These are phyloP conservation scores for Phaeolepiota aurea DNA, from an alignment of 768 basidiomycete genomes.

Conservation along the genomic window DNA sequence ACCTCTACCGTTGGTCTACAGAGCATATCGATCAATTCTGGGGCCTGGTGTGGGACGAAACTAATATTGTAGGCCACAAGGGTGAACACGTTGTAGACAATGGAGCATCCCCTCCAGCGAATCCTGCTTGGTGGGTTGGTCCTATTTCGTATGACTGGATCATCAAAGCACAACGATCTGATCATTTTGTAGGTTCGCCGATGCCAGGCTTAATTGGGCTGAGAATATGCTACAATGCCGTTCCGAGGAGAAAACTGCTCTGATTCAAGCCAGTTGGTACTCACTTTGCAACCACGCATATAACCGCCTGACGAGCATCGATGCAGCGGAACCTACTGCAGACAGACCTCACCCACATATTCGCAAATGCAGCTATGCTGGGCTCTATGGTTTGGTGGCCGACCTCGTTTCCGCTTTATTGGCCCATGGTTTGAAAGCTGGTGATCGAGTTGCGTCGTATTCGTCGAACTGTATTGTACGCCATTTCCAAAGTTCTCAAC, in stretches of 20 bases:
- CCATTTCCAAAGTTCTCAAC: conserved; percentile 9
- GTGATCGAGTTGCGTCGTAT: conserved; percentile 72
- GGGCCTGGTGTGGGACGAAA: conserved; percentile 66
- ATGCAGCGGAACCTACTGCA: conserved; percentile 60
- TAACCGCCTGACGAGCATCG: too few relatives aligned
- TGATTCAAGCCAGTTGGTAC: conserved; percentile 62
- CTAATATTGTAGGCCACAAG: conserved; percentile 53
- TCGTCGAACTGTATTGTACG: conserved; percentile 72
- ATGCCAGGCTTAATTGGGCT: conserved; percentile 68
- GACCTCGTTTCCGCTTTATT: conserved; percentile 51
- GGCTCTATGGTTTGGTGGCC: conserved; percentile 49
- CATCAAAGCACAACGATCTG: background rate
- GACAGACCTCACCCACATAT: conserved; percentile 33
- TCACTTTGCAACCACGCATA: too few relatives aligned
- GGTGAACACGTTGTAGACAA: conserved; percentile 53
- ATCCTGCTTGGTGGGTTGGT: conserved; percentile 60
- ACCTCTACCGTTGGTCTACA: conserved; percentile 63
- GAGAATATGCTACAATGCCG: conserved; percentile 70
- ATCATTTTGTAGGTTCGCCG: conserved; percentile 32
- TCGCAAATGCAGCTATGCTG: conserved; percentile 42
- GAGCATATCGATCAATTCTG: conserved; percentile 57
- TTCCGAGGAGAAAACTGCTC: conserved; percentile 47
- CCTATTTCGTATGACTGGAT: too few relatives aligned
- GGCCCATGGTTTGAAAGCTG: conserved; percentile 42
- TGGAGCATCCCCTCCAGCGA: conserved; percentile 41